Conservation (phyloP, 495 filamentous ascomycete species). For the Hypoxylon perforatum region DNA sequence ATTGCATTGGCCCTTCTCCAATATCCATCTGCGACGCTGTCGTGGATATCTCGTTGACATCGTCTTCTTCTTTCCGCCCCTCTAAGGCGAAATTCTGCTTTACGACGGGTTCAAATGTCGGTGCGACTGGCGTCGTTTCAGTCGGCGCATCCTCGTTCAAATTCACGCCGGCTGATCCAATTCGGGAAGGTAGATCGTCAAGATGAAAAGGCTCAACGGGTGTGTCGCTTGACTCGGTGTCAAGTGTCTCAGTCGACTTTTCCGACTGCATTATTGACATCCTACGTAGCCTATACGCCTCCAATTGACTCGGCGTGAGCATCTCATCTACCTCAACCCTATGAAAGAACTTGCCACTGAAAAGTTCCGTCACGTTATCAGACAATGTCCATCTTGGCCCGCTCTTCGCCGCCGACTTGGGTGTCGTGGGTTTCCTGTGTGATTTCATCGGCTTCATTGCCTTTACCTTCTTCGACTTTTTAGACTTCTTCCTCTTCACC, state of each 20-base stretch:
- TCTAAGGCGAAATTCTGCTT: constrained; percentile 30
- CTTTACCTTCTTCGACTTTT: constrained; percentile 47
- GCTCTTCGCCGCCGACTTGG: constrained; percentile 46
- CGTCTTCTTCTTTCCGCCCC: constrained; percentile 11
- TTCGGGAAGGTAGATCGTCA: constrained; percentile 47
- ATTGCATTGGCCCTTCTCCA: constrained; percentile 31
- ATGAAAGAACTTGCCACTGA: constrained; percentile 57
- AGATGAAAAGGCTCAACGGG: constrained; percentile 52
- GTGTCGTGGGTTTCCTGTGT: constrained; percentile 35
- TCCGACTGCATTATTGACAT: constrained; percentile 44
- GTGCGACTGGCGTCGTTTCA: constrained; percentile 21
- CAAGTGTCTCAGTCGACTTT: constrained; percentile 41
- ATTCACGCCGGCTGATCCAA: constrained; percentile 39
- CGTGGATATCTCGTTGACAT: constrained; percentile 13
- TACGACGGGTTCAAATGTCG: constrained; percentile 17
- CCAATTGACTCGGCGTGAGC: constrained; percentile 58
- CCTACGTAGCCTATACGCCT: constrained; percentile 48
- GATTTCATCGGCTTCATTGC: constrained; percentile 37
- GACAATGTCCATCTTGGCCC: constrained; percentile 58
- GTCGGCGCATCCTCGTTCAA: constrained; percentile 21
- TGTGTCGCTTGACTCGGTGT: constrained; percentile 44
- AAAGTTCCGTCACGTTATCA: constrained; percentile 60
- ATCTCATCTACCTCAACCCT: constrained; percentile 64
- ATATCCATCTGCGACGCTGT: constrained; percentile 25
- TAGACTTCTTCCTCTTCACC: constrained; percentile 56